Evolutionary conservation across 2,329 filamentous ascomycete species (phyloP), one percentile per base, ranked within the genome.

Genomic region (Fragosphaeria purpurea): DNA sequence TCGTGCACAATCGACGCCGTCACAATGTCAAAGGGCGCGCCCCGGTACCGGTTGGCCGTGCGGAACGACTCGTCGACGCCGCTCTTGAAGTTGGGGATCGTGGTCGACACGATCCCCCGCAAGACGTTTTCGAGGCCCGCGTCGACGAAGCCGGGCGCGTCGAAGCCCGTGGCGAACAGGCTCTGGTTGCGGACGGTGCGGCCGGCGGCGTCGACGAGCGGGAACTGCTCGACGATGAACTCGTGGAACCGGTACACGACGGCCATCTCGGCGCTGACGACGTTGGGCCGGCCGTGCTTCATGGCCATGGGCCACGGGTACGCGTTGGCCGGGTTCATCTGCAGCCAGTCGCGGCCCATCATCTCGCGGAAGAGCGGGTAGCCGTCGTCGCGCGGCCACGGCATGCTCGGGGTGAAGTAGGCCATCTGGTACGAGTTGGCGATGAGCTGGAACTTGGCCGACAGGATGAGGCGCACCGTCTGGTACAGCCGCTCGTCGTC

Each of bases 371-470:
- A 56, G 6, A 56, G 46, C 4, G 54, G 47, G 41, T 53, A 56
- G 32, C 54, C 54, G 22, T 56, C 54, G 41, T 54, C 52, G 11
- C 37, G 33, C 4, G 54, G 54, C 54, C 54, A 56, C 33, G 52
- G 54, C 54, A 56, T 56, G 33, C 46, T 44, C 34, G 51, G 51
- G 6, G 48, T 46, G 34, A 51, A 54, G 46, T 56, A 56, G 10
- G 54, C 54, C 54, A 56, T 56, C 48, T 56, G 54, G 50, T 56
- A 56, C 3, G 50, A 43, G 46, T 56, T 56, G 50, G 46, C 54
- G 11, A 56, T 51, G 9, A 56, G 50, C 13, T 48, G 44, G 22
- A 54, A 53, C 50, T 56, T 56, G 50, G 54, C 52, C 30, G 54
- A 52, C 44, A 56, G 35, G 11, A 56, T 9, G 5, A 56, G 47